Percentiles rank a stretch among this genome's conserved stretches.
Conservation (phyloP, 768 basidiomycete genomes). For the Sarcodon aspratus region DNA sequence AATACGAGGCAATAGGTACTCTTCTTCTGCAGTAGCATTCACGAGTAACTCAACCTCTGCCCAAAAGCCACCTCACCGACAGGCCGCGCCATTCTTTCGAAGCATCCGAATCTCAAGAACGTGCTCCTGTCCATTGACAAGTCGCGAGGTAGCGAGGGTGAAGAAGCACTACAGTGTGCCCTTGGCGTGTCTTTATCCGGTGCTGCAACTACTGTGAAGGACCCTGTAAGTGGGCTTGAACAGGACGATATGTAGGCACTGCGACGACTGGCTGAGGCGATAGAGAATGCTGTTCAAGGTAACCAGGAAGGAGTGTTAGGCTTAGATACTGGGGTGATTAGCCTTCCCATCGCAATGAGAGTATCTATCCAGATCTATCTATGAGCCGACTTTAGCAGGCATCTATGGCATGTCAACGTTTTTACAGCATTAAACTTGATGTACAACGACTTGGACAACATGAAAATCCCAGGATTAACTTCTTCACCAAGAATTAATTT, state of each 20-base stretch:
- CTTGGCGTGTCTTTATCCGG: constrained; percentile 42
- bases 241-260: constrained; percentile 40
- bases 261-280: constrained; percentile 50
- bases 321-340: constrained; percentile 53
- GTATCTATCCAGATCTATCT: no score
- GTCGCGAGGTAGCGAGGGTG: constrained; percentile 52
- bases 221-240: constrained; percentile 9
- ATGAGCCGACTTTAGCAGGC: no score
- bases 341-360: background rate
- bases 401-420: no score
- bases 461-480: no score
- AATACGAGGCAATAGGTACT: constrained; percentile 75
- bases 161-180: constrained; percentile 50
- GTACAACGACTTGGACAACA: no score
- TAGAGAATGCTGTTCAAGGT: constrained; percentile 56
- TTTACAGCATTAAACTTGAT: no score
- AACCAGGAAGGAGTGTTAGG: constrained; percentile 38
- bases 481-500: no score
- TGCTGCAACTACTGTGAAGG: constrained; percentile 17
- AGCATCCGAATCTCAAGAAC: constrained; percentile 37
- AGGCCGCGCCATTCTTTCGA: constrained; percentile 42
- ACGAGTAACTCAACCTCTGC: background rate
- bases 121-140: constrained; percentile 48
- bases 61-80: constrained; percentile 51
- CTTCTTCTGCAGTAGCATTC: background rate